Evolutionary conservation across 768 basidiomycete genomes (phyloP).

Genomic region (Leccinum subgranulosum): DNA sequence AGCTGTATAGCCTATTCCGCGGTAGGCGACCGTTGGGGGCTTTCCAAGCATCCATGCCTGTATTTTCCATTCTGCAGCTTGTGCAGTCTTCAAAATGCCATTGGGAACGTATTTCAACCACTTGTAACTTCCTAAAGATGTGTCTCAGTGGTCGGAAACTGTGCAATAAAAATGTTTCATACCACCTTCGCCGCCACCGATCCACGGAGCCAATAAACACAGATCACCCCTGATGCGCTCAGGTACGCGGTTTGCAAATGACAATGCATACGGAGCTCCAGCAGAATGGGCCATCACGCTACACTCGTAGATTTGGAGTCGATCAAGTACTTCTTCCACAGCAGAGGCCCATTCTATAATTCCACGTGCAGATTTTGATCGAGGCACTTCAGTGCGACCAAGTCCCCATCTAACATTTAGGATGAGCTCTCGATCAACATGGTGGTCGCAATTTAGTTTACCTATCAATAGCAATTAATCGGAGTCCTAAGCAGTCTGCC

Average conservation of each 20-base stretch:
- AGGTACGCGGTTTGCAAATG: constrained; percentile 73
- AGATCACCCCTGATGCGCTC: constrained; percentile 79
- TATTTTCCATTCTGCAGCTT: constrained; percentile 96
- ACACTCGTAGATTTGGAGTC: constrained; percentile 71
- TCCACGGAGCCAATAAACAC: constrained; percentile 94
- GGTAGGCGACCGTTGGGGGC: constrained; percentile 78
- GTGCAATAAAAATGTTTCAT: constrained; percentile 29
- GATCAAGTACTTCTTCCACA: constrained; percentile 87
- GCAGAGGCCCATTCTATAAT: constrained; percentile 89
- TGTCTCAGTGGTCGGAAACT: constrained; percentile 11
- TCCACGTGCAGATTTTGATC: constrained; percentile 66
- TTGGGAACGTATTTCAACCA: constrained; percentile 98
- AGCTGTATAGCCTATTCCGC: constrained; percentile 82
- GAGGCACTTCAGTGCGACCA: constrained; percentile 73
- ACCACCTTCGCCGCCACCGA: constrained; percentile 88
- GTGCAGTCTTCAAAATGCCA: constrained; percentile 88
- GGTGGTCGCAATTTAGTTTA: constrained; percentile 32
- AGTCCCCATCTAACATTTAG: constrained; percentile 75
- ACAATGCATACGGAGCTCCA: constrained; percentile 91
- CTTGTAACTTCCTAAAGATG: constrained; percentile 70
- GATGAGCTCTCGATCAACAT: constrained; percentile 11
- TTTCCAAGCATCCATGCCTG: constrained; percentile 98
- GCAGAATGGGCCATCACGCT: constrained; percentile 95
- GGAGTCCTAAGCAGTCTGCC: constrained; percentile 80
- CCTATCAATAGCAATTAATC: constrained; percentile 94